Conservation (phyloP, 78 protist genomes). For the Blattamonas nauphoetae region DNA sequence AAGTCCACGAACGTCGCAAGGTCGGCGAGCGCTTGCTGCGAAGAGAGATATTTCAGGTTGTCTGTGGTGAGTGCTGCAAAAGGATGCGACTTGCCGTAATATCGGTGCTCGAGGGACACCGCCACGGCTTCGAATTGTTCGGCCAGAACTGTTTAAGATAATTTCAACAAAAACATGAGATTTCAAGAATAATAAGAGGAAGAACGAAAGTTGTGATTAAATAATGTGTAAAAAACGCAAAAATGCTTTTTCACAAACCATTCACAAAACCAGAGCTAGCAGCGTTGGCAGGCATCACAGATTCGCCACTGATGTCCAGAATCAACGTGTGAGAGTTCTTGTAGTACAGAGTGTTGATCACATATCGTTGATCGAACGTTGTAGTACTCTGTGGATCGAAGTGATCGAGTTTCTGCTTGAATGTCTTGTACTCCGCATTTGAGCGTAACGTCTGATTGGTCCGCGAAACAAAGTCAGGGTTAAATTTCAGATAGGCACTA, state of each 20-base stretch:
- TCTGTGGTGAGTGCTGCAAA: slow-evolving; percentile 30
- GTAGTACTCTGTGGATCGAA: slow-evolving; percentile 5
- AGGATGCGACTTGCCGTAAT: slow-evolving; percentile 63
- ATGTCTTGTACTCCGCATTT: too few species aligned
- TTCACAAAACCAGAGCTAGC: too few species aligned
- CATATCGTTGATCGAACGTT: slow-evolving; percentile 30
- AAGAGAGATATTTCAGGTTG: slow-evolving; percentile 45
- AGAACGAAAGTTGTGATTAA: too few species aligned
- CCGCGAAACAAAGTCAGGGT: too few species aligned
- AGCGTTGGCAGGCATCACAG: not conserved
- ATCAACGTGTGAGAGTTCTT: slow-evolving; percentile 7
- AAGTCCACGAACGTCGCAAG: slow-evolving; percentile 13
- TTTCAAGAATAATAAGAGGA: too few species aligned
- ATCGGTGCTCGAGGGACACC: slow-evolving; percentile 66
- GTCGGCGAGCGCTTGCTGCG: slow-evolving; percentile 53
- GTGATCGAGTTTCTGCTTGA: slow-evolving; percentile 33
- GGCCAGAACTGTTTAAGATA: not conserved
- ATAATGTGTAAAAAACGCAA: too few species aligned
- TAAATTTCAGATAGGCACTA: too few species aligned
- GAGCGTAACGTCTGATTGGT: too few species aligned
- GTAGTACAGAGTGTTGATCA: slow-evolving; percentile 28
- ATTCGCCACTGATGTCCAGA: slow-evolving; percentile 29
- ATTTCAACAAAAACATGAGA: not conserved
- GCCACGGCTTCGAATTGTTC: slow-evolving; percentile 23
- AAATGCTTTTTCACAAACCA: too few species aligned